Conservation (phyloP, 2,329 filamentous ascomycete genomes). For the Basipetospora sp. region DNA sequence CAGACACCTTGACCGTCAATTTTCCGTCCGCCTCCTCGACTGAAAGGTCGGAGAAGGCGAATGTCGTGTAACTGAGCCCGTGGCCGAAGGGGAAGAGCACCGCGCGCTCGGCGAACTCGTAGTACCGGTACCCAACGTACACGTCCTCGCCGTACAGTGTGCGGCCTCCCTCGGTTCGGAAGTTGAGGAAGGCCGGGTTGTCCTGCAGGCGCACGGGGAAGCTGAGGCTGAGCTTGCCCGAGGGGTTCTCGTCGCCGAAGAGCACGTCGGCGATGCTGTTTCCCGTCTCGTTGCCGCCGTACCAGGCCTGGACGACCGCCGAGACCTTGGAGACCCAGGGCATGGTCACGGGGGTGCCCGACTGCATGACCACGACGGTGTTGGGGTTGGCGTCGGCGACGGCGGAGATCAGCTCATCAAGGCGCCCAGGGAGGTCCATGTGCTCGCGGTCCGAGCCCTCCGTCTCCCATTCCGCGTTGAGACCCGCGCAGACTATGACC, state of each 20-base stretch:
- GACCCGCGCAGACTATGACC: slow-evolving; percentile 61
- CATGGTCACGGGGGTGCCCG: slow-evolving; percentile 61
- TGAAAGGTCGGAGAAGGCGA: slow-evolving; percentile 37
- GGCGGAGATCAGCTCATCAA: slow-evolving; percentile 53
- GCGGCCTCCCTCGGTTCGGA: slow-evolving; percentile 51
- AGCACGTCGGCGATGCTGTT: slow-evolving; percentile 68
- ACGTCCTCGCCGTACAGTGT: slow-evolving; percentile 68
- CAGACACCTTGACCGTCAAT: slow-evolving; percentile 31
- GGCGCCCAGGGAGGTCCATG: slow-evolving; percentile 59
- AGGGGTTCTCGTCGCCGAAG: slow-evolving; percentile 60
- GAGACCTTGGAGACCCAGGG: slow-evolving; percentile 41
- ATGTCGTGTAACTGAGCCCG: slow-evolving; percentile 64
- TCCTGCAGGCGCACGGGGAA: slow-evolving; percentile 56
- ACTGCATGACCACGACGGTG: slow-evolving; percentile 61
- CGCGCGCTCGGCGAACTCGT: slow-evolving; percentile 50
- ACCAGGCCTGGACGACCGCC: slow-evolving; percentile 64
- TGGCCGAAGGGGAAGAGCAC: slow-evolving; percentile 68
- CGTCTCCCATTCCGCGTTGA: slow-evolving; percentile 71
- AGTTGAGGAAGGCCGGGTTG: slow-evolving; percentile 66
- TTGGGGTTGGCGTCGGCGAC: slow-evolving; percentile 54
- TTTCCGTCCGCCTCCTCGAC: slow-evolving; percentile 33
- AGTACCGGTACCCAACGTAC: slow-evolving; percentile 69
- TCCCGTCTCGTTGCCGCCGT: slow-evolving; percentile 70
- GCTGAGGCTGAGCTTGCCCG: slow-evolving; percentile 57
- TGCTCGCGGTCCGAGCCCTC: slow-evolving; percentile 66